Evolutionary conservation across 768 basidiomycete genomes (phyloP), one percentile per base, ranked within the genome.

Genomic region (Hygrophorus russula): DNA sequence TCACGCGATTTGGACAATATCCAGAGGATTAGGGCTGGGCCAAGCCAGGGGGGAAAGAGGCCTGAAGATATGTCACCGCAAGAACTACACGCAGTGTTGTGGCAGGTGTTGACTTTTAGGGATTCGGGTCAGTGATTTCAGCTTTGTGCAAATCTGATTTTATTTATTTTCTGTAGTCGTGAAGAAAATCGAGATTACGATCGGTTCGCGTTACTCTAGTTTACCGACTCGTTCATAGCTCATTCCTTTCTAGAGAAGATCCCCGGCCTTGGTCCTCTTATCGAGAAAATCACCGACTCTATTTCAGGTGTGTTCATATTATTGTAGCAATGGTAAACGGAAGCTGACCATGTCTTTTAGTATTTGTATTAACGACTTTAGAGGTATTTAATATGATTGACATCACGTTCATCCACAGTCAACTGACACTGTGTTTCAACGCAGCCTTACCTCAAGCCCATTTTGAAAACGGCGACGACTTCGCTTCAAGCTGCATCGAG

Each of bases 41-140:
- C 74, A 1, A 63, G 68, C n/a, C 64, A 65, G 8, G 78, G 77
- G 0, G 83, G 81, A 4, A 83, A 79, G 58, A 64, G 69, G 11
- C 85, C 91, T 0, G 76, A 80, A 48, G 74, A 85, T 13, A 87
- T 97, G 89, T 78, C 64, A 41, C 90, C 92, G 3, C 87, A 93
- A 61, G 89, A 97, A 59, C 51, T 94, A 39, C 88, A 92, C 58
- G 64, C 74, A 1, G 76, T 80, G 2, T 62, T 93, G 15, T 93
- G 90, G 89, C 77, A 88, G 62, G 77, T 94, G 5, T 59, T 97
- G 56, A 78, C 69, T 19, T 93, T 93, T 64, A 70, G 89, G 39
- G 91, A 94, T 62, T 77, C 78, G 4, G 75, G 80, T 80, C 44
- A 9, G 71, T 55, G 31, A 12, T 14, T 47, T 20, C 12, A 35